Conservation (phyloP, 192 early-diverging fungal species). For the Phlyctochytrium planicorne region DNA sequence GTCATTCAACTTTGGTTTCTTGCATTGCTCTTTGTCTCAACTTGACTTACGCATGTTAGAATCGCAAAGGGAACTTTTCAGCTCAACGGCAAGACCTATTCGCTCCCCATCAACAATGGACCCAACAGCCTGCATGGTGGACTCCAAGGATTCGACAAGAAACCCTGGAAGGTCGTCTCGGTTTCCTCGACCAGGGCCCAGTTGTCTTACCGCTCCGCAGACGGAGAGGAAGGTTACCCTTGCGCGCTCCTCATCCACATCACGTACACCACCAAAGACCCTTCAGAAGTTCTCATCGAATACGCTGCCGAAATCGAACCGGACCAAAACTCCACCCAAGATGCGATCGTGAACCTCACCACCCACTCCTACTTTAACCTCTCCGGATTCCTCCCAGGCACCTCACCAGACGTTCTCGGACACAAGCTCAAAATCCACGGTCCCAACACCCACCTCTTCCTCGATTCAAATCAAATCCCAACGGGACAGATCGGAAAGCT, state of each 20-base stretch:
- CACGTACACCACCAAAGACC: constrained; percentile 47
- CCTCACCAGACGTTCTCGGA: constrained; percentile 43
- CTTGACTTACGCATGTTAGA: constrained; percentile 27
- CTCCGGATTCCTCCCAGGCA: constrained; percentile 51
- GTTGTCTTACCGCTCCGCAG: constrained; percentile 59
- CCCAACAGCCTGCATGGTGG: constrained; percentile 85
- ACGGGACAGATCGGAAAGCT: constrained; percentile 58
- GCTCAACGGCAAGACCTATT: constrained; percentile 57
- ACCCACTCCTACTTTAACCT: constrained; percentile 91
- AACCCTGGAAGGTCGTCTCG: constrained; percentile 53
- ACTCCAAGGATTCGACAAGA: constrained; percentile 67
- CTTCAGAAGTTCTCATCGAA: constrained; percentile 29
- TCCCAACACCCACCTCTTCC: constrained; percentile 51
- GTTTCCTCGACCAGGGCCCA: constrained; percentile 51
- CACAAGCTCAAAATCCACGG: constrained; percentile 50
- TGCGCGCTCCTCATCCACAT: constrained; percentile 59
- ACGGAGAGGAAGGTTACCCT: constrained; percentile 82
- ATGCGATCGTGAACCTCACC: constrained; percentile 73
- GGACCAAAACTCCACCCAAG: constrained; percentile 41
- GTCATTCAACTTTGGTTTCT: constrained; percentile 4
- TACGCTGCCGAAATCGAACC: constrained; percentile 17
- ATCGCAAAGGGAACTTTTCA: constrained; percentile 62
- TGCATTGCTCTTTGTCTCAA: not conserved
- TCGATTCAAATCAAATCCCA: constrained; percentile 62
- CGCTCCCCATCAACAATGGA: constrained; percentile 66